Base-by-base conservation (phyloP, 768 basidiomycete species). In the Mycena latifolia region DNA sequence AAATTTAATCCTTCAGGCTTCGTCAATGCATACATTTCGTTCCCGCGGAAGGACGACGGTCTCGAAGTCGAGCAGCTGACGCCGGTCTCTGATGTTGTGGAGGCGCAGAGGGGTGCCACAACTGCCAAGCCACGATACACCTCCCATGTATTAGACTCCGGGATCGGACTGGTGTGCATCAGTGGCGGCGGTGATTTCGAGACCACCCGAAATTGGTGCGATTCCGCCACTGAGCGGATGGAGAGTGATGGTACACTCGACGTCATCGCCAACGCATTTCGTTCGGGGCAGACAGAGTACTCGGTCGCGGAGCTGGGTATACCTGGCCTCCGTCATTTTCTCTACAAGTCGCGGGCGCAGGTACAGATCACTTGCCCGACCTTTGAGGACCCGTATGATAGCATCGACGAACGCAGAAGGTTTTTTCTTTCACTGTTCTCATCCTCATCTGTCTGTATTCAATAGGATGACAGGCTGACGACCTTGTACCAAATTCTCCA, bases 1-100 rank as follows among this genome's bases (percentile, higher is more conserved):
- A 96, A 95, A 76, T 99, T 94, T 82, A 95, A 98, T 73, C 83
- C 94, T 0, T 80, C 89, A 6, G 92, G 92, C 1, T 98, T 98
- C 77, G 89, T 97, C 28, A 95, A 99, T 75, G 92, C 94, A 15
- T 98, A 96, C 72, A 86, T 98, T 46, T 86, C 88, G 4, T 94
- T 92, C 75, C 76, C 91, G 28, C 83, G 86, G 46, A 85, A 81
- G 65, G 81, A 83, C 56, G 77, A 80, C 37, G 74, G 72, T 4
- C 60, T 48, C 7, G 57, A 69, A 33, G 65, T 55, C 9, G 66
- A 61, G 48, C 69, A 67, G 51, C 68, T 39, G 37, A 73, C 68
- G 63, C 57, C 60, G 14, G 61, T 65, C 14, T 63, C 65, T 31
- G 61, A 55, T 18, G 14, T 33, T 43, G 52, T 53, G 59, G 46